Percentiles rank a stretch among this genome's conserved stretches.
phyloP scores from a whole-genome alignment of 2,329 filamentous ascomycete genomes.

The Nemania abortiva region DNA sequence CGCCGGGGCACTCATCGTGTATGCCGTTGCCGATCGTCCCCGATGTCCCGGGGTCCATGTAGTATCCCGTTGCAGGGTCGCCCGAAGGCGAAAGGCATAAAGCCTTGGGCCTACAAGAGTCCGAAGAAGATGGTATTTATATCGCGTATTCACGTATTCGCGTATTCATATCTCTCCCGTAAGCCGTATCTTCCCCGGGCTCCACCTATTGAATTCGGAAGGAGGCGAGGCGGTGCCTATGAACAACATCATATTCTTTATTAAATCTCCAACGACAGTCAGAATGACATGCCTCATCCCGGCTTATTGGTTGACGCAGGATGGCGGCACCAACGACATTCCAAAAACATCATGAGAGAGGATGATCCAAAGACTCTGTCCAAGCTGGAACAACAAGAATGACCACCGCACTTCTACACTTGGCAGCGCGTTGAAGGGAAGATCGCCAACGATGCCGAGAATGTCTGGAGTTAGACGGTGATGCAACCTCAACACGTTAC shows the following conservation, averaged over 20 bases:
- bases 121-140: too few relatives aligned
- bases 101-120: too few relatives aligned
- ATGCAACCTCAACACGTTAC: conserved; percentile 54
- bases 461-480: conserved; percentile 47
- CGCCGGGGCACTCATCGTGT: too few relatives aligned
- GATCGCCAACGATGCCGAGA: conserved; percentile 32
- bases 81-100: too few relatives aligned
- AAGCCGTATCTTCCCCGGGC: conserved; percentile 42
- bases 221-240: conserved; percentile 41
- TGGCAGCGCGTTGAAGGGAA: conserved; percentile 60
- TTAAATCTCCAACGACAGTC: conserved; percentile 62
- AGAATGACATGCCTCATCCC: conserved; percentile 60
- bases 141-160: neutral
- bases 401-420: conserved; percentile 56
- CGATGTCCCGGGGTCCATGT: too few relatives aligned
- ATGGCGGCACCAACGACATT: conserved; percentile 62
- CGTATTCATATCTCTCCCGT: conserved; percentile 37
- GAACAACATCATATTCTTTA: conserved; percentile 57
- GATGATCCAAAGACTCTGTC: conserved; percentile 51
- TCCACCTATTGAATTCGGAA: conserved; percentile 39
- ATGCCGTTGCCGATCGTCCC: too few relatives aligned
- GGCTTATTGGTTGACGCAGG: conserved; percentile 64
- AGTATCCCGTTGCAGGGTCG: too few relatives aligned
- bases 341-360: conserved; percentile 63
- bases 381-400: conserved; percentile 56